Base-by-base conservation (phyloP, 306 rosid genomes). In the Rosa multiflora region DNA sequence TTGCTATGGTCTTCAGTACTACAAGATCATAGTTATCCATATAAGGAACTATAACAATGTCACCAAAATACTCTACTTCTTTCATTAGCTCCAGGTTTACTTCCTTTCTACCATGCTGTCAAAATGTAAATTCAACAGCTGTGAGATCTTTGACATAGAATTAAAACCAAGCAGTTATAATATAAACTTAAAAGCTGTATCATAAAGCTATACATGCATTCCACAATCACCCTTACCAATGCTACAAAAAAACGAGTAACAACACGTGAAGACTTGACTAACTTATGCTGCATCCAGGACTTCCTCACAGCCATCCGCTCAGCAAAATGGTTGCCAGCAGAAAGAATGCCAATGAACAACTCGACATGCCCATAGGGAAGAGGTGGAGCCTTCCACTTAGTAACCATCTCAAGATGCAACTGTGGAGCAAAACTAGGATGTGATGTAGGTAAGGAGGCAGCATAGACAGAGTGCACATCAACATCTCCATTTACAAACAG, bases 251-350 rank as follows among this genome's bases (percentile, higher is more conserved):
- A 91, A 12, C 96, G 92, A 72, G 98, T 96, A 67, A 91, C 96
- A 29, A 87, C 93, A 62, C 61, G 82, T 9, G 99, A 93, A 73
- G 96, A 91, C 88, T 76, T 91, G 81, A 95, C 87, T 15, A 89
- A 82, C 73, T 77, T 88, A 51, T 95, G 96, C 81, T 95, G 98
- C 98, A 95, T 88, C 99, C 99, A 95, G 32, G 99, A 91, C 88
- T 95, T 95, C 86, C 99, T 90, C 75, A 93, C 93, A 44, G 99
- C 98, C 99, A 95, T 95, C 62, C 97, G 81, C 85, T 95, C 97
- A 3, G 94, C 93, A 87, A 95, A 95, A 91, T 95, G 98, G 85
- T 89, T 93, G 20, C 99, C 99, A 20, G 99, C 98, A 13, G 99
- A 95, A 67, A 95, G 95, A 66, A 95, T 90, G 70, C 98, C 99